Conservation (phyloP, 2,329 filamentous ascomycete genomes). For the Thelonectria olida region DNA sequence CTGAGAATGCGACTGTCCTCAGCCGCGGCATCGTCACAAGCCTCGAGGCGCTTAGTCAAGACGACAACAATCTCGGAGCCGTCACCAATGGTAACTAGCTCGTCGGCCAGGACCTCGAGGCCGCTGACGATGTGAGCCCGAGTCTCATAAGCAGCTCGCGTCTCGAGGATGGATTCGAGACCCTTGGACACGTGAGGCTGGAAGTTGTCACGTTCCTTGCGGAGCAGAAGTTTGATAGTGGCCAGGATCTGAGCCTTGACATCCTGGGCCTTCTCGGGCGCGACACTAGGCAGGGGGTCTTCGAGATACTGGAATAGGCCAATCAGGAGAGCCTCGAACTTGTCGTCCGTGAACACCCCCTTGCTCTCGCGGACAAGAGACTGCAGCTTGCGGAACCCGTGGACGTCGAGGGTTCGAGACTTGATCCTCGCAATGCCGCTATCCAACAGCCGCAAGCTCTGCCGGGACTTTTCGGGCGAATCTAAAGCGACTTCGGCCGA, state of each 20-base stretch:
- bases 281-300: slow-evolving; percentile 62
- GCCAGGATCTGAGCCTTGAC: slow-evolving; percentile 79
- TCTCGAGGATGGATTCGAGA: slow-evolving; percentile 72
- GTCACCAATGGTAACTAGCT: slow-evolving; percentile 74
- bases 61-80: slow-evolving; percentile 67
- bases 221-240: slow-evolving; percentile 77
- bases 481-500: slow-evolving; percentile 32
- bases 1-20: slow-evolving; percentile 63
- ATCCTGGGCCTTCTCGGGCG: slow-evolving; percentile 73
- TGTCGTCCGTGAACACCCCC: slow-evolving; percentile 71
- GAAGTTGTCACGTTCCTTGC: slow-evolving; percentile 72
- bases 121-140: slow-evolving; percentile 78
- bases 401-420: slow-evolving; percentile 77
- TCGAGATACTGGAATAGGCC: slow-evolving; percentile 79
- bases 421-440: slow-evolving; percentile 80
- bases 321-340: slow-evolving; percentile 72
- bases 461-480: slow-evolving; percentile 61
- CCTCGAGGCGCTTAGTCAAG: slow-evolving; percentile 58
- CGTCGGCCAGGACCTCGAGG: slow-evolving; percentile 76
- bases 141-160: slow-evolving; percentile 73
- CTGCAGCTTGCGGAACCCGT: slow-evolving; percentile 82
- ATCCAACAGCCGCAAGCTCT: slow-evolving; percentile 71
- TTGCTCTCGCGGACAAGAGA: slow-evolving; percentile 75
- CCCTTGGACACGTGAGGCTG: slow-evolving; percentile 73
- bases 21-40: slow-evolving; percentile 50